Evolutionary conservation across 1,284 basidiomycete species (phyloP).

Genomic region (Apiotrichum domesticum): DNA sequence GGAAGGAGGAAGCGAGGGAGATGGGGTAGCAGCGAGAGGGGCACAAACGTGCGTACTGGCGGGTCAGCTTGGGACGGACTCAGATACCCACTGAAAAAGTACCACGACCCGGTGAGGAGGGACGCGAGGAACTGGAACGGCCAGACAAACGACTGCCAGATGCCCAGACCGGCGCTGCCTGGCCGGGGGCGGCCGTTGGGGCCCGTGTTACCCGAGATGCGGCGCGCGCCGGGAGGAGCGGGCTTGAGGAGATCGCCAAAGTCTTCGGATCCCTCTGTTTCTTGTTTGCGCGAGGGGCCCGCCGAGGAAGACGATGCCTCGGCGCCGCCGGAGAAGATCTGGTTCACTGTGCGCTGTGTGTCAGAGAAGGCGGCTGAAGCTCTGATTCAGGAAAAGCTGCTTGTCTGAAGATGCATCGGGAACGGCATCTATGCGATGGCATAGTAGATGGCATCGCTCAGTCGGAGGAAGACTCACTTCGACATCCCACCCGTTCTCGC

Average conservation of each 20-base stretch:
- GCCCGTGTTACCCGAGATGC: conserved; percentile 15
- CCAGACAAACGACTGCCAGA: conserved; percentile 31
- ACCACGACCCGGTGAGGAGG: conserved; percentile 42
- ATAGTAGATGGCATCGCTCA: too few relatives aligned
- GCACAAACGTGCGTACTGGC: conserved; percentile 42
- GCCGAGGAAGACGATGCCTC: neutral
- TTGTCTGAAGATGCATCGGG: too few relatives aligned
- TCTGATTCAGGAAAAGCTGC: too few relatives aligned
- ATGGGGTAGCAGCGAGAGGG: conserved; percentile 38
- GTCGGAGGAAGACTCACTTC: conserved; percentile 28
- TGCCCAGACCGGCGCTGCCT: conserved; percentile 2
- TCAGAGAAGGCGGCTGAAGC: neutral
- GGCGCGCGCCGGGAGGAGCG: conserved; percentile 8
- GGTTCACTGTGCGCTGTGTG: conserved; percentile 30
- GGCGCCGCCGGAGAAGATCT: conserved; percentile 29
- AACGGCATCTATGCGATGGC: too few relatives aligned
- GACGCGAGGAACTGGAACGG: conserved; percentile 32
- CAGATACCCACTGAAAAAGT: conserved; percentile 39
- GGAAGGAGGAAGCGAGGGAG: conserved; percentile 44
- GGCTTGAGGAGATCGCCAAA: conserved; percentile 9
- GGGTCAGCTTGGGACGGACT: neutral
- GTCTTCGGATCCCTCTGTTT: conserved; percentile 11
- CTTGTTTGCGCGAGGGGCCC: conserved; percentile 4
- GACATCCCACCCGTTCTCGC: conserved; percentile 44
- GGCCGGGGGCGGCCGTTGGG: neutral